Percentiles rank a stretch among this genome's conserved stretches.
phyloP scores from a whole-genome alignment of 306 rosid genomes.

The Leucaena leucocephala region DNA sequence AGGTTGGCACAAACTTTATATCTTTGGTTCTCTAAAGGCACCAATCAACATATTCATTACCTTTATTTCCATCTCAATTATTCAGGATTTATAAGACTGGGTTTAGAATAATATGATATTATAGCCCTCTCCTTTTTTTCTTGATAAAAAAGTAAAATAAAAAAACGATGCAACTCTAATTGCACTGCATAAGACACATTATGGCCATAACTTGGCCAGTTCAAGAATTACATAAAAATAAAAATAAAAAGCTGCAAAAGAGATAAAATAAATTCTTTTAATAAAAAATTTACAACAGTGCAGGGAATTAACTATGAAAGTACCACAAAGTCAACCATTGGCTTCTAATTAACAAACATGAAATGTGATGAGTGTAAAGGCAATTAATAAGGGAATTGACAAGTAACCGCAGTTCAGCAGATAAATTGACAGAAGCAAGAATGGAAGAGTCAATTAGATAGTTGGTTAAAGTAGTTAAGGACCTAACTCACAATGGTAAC shows the following conservation, averaged over 20 bases:
- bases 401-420: background rate
- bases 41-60: slow-evolving; percentile 1
- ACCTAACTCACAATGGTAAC: background rate
- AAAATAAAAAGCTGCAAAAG: background rate
- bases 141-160: background rate
- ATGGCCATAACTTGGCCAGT: background rate
- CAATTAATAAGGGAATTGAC: background rate
- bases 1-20: background rate
- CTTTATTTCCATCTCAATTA: background rate
- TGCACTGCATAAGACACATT: background rate
- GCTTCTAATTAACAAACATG: slow-evolving; percentile 18
- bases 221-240: background rate
- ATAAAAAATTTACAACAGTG: no score
- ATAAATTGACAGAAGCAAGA: background rate
- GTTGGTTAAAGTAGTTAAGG: background rate
- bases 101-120: background rate
- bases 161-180: background rate
- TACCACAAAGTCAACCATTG: slow-evolving; percentile 3
- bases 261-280: background rate
- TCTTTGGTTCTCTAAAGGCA: background rate
- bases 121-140: background rate
- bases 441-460: background rate
- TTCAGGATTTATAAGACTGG: background rate
- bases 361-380: background rate
- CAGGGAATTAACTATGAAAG: background rate